Base-by-base conservation (phyloP, 2,329 filamentous ascomycete species). In the Paecilomyces sp. region DNA sequence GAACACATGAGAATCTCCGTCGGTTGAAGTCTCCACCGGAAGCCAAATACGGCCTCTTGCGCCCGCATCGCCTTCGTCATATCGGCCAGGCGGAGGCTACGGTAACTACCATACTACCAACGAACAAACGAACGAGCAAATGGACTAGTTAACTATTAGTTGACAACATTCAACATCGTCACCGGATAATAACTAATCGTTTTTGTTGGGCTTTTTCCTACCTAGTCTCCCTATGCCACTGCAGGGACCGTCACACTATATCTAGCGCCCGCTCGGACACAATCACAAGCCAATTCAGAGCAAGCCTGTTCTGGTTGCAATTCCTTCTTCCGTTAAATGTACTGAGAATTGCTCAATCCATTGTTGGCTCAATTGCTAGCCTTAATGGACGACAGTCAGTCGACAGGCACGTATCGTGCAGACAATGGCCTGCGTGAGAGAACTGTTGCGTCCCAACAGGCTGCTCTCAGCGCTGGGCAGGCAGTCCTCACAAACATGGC, bases 381-480 rank as follows among this genome's bases (percentile, higher is more conserved):
- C 59, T 69, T 61, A 58, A 76, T 77, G 75, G 71, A 75, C 66
- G 69, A 70, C 63, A 70, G 69, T 68, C 70, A 69, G 65, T 70
- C 72, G 69, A 73, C 74, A 68, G 70, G 71, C 64, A 63, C 70
- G 62, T 68, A 70, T 65, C 67, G 70, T 61, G 64, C 66, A 30
- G 64, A 65, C 60, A 70, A 75, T 64, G 78, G 77, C 57, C 76
- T 84, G 59, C 78, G 81, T 55, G 79, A 83, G 69, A 75, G 81
- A 66, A 75, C 71, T 67, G 69, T 73, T 36, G 70, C 71, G 57
- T 64, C 69, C 57, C 72, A 73, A 60, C 61, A 62, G 12, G 58
- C 70, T 55, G 67, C 76, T 61, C 80, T 80, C 60, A 77, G 78
- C 65, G 73, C 77, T 58, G 80, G 82, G 33, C 69, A 79, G 59